Evolutionary conservation across 148 eudicot species (phyloP).

Genomic region (Rhododendron williamsianum): DNA sequence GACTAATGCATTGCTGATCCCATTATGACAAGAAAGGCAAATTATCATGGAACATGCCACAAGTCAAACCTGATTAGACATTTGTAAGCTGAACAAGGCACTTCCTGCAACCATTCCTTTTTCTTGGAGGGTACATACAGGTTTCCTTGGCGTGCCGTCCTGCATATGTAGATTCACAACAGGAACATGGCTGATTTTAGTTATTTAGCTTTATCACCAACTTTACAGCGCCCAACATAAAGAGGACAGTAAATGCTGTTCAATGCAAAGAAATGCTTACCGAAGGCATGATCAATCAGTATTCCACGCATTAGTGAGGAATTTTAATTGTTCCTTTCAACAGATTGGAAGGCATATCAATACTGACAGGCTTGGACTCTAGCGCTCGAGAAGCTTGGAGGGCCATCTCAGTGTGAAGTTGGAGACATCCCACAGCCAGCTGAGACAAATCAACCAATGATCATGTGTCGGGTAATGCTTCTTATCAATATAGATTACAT

Average conservation of each 20-base stretch:
- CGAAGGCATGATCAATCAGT: not conserved
- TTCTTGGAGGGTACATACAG: not conserved
- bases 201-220: not conserved
- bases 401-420: conserved; percentile 92
- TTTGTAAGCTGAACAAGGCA: not conserved
- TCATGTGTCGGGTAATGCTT: not conserved
- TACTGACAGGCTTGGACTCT: conserved; percentile 42
- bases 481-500: not conserved
- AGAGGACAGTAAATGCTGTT: not conserved
- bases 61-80: not conserved
- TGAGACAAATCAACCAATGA: conserved; percentile 21
- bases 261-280: conserved; percentile 8
- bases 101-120: not conserved
- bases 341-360: conserved; percentile 45
- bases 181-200: not conserved
- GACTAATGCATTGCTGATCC: not conserved
- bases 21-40: not conserved
- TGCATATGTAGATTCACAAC: not conserved
- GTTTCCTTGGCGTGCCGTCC: not conserved
- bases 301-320: conserved; percentile 35
- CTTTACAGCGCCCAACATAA: not conserved
- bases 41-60: not conserved
- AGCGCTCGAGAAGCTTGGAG: conserved; percentile 80
- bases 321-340: conserved; percentile 53
- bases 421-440: conserved; percentile 92